Conservation (phyloP, 1,139 yeast species). For the Ogataea hybrid region DNA sequence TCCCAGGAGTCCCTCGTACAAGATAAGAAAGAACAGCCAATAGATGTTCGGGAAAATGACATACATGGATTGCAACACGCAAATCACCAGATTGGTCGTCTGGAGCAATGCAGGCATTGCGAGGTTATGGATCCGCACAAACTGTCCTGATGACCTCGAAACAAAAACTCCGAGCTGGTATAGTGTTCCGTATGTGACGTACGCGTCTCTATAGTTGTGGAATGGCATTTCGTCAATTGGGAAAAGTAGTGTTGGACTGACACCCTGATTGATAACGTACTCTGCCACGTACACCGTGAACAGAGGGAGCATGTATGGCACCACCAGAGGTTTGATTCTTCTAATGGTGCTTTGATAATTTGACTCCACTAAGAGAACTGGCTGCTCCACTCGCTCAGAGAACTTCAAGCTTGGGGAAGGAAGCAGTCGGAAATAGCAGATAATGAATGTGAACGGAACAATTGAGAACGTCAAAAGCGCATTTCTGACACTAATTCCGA, state of each 20-base stretch:
- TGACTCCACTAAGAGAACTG: constrained; percentile 35
- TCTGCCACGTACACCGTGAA: constrained; percentile 82
- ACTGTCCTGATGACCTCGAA: constrained; percentile 77
- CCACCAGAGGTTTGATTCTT: constrained; percentile 48
- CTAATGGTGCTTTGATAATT: constrained; percentile 39
- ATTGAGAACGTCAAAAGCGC: constrained; percentile 48
- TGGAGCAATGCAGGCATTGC: constrained; percentile 69
- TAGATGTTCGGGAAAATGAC: constrained; percentile 64
- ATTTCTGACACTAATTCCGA: constrained; percentile 42
- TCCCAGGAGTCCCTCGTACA: constrained; percentile 88
- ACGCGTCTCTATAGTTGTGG: constrained; percentile 72
- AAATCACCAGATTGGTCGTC: constrained; percentile 55
- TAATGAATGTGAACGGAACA: constrained; percentile 46
- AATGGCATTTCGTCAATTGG: constrained; percentile 74
- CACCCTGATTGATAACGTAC: constrained; percentile 87
- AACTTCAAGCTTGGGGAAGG: constrained; percentile 27
- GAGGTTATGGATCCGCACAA: constrained; percentile 56
- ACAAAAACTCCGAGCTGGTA: constrained; percentile 92
- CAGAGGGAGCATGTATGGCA: constrained; percentile 81
- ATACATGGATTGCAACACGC: constrained; percentile 63
- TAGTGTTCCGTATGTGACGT: constrained; percentile 89
- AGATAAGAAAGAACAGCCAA: constrained; percentile 56
- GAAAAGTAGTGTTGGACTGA: constrained; percentile 81
- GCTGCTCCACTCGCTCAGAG: constrained; percentile 14
- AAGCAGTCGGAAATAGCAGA: constrained; percentile 35